Conservation (phyloP, 1,284 basidiomycete genomes). For the Bondarzewia mesenterica region DNA sequence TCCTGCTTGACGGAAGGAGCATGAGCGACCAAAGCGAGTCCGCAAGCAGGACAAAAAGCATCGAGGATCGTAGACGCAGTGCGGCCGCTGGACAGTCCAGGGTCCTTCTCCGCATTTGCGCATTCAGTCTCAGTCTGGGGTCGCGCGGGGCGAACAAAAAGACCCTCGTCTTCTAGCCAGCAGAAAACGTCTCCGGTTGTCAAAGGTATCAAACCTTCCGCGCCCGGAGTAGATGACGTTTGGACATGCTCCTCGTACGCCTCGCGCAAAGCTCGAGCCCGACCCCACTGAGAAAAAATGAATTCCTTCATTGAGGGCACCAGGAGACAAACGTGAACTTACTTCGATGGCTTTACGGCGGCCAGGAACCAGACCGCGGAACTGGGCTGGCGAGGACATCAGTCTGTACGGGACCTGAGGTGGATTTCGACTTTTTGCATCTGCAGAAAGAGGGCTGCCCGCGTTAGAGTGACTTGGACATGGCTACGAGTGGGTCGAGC, state of each 20-base stretch:
- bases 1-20: slow-evolving; percentile 2
- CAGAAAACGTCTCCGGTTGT: slow-evolving; percentile 47
- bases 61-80: background rate
- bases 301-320: slow-evolving; percentile 1
- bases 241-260: slow-evolving; percentile 34
- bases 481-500: background rate
- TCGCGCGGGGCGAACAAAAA: slow-evolving; percentile 25
- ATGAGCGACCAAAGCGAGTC: slow-evolving; percentile 10
- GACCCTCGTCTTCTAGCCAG: slow-evolving; percentile 48
- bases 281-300: slow-evolving; percentile 44
- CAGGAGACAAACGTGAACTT: too few species aligned
- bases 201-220: slow-evolving; percentile 24
- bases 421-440: slow-evolving; percentile 29
- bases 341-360: slow-evolving; percentile 68
- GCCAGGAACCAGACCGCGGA: slow-evolving; percentile 41
- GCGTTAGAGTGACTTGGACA: too few species aligned
- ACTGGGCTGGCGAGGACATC: slow-evolving; percentile 35
- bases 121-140: background rate
- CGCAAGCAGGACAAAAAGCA: slow-evolving; percentile 23
- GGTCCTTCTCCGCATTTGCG: background rate
- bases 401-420: slow-evolving; percentile 43
- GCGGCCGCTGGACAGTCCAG: background rate
- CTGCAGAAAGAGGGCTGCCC: too few species aligned
- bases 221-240: slow-evolving; percentile 15
- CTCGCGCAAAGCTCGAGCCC: slow-evolving; percentile 42